Conservation (phyloP, 441 rosid genomes). For the Populus tomentosa region DNA sequence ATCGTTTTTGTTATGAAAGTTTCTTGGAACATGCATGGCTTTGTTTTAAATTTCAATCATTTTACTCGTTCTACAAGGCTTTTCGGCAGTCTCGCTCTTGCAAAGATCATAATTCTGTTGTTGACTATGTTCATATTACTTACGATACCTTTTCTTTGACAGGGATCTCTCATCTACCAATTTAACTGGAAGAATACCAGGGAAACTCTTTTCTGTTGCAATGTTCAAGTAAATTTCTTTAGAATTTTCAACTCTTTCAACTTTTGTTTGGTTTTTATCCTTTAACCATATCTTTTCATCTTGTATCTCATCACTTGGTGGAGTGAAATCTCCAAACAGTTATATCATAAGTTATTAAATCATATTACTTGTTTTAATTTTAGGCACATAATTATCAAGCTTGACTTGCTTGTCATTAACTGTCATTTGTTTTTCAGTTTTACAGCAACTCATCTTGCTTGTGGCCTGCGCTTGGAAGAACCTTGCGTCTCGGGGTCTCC, state of each 20-base stretch:
- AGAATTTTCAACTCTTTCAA: background rate
- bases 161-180: conserved; percentile 82
- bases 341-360: no score
- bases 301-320: no score
- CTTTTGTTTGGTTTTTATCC: background rate
- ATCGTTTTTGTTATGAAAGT: background rate
- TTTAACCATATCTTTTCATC: no score
- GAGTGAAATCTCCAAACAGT: no score
- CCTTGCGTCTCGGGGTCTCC: conserved; percentile 66
- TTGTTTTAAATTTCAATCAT: background rate
- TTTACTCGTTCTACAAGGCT: background rate
- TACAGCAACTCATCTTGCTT: conserved; percentile 58
- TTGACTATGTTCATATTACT: conserved; percentile 1
- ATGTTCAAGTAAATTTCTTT: conserved; percentile 55
- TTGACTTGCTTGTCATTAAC: background rate
- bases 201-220: conserved; percentile 51
- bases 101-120: background rate
- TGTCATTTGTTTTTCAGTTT: conserved; percentile 47
- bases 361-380: no score
- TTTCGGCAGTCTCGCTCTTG: background rate
- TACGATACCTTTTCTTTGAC: conserved; percentile 18
- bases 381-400: no score
- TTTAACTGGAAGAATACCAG: conserved; percentile 63
- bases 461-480: conserved; percentile 61
- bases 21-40: background rate